Percentiles rank a stretch among this genome's conserved stretches.
These are phyloP conservation scores for Evernia prunastri DNA, from an alignment of 495 filamentous ascomycete genomes.

Conservation along the genomic window DNA sequence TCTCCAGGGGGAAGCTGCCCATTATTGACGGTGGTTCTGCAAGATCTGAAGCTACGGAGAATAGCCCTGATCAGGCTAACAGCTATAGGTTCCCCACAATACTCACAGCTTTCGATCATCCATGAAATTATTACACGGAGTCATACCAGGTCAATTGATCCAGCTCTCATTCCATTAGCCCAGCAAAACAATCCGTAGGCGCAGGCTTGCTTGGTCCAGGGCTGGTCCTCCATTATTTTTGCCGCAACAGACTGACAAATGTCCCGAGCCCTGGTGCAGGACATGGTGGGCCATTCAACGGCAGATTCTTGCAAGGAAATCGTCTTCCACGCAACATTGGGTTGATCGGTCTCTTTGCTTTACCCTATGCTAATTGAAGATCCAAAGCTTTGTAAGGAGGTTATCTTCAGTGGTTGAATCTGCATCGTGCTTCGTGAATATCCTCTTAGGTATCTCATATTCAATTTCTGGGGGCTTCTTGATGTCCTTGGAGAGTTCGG, in stretches of 20 bases:
- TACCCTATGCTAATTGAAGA: constrained; percentile 34
- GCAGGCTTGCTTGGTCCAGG: not conserved
- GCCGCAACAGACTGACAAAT: not conserved
- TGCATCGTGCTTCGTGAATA: constrained; percentile 57
- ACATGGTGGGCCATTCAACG: not conserved
- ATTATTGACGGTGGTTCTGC: not conserved
- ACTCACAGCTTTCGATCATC: not conserved
- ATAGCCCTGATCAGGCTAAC: not conserved
- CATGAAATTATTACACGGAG: not conserved
- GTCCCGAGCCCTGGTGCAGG: not conserved
- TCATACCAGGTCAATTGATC: not conserved
- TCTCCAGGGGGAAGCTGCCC: not conserved
- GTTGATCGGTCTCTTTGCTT: not conserved
- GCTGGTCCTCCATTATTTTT: not conserved
- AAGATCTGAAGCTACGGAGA: not conserved
- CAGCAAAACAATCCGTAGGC: not conserved
- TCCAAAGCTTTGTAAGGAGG: constrained; percentile 50
- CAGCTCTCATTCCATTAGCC: not conserved
- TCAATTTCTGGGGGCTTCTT: constrained; percentile 86
- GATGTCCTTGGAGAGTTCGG: constrained; percentile 72
- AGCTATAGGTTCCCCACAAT: not conserved
- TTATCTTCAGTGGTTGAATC: constrained; percentile 39
- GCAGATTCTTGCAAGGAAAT: not conserved
- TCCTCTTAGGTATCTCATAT: constrained; percentile 85
- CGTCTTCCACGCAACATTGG: not conserved